phyloP scores from a whole-genome alignment of 495 filamentous ascomycete genomes.

The Venustampulla echinocandica region DNA sequence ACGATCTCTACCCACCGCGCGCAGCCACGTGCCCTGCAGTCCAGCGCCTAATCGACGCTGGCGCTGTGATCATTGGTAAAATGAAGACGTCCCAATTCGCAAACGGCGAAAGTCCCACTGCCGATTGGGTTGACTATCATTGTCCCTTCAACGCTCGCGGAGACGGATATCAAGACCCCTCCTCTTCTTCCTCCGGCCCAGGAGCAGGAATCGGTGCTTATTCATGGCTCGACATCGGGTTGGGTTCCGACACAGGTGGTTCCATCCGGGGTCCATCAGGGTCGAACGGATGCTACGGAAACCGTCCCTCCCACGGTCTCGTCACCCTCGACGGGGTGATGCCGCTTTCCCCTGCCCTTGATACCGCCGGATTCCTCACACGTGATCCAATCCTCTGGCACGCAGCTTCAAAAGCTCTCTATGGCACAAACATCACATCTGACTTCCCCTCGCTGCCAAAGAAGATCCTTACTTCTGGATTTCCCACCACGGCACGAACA shows the following conservation, averaged over 20 bases:
- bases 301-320: slow-evolving; percentile 24
- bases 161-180: slow-evolving; percentile 45
- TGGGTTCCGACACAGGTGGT: slow-evolving; percentile 41
- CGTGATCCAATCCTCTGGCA: slow-evolving; percentile 40
- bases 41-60: slow-evolving; percentile 48
- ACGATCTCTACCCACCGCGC: slow-evolving; percentile 40
- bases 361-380: slow-evolving; percentile 41
- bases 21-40: slow-evolving; percentile 39
- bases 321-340: slow-evolving; percentile 34
- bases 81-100: slow-evolving; percentile 52
- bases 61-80: slow-evolving; percentile 52
- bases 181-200: slow-evolving; percentile 37
- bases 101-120: slow-evolving; percentile 36
- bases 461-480: slow-evolving; percentile 33
- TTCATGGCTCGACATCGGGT: slow-evolving; percentile 45
- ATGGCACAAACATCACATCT: slow-evolving; percentile 35
- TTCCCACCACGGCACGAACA: slow-evolving; percentile 22
- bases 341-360: slow-evolving; percentile 35
- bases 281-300: slow-evolving; percentile 30
- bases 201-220: slow-evolving; percentile 42
- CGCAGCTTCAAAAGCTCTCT: slow-evolving; percentile 35
- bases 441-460: slow-evolving; percentile 34
- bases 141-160: slow-evolving; percentile 49
- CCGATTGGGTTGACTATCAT: slow-evolving; percentile 34
- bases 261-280: slow-evolving; percentile 31